Evolutionary conservation across 495 filamentous ascomycete genomes (phyloP).

Genomic region (Filosporella fistucella): DNA sequence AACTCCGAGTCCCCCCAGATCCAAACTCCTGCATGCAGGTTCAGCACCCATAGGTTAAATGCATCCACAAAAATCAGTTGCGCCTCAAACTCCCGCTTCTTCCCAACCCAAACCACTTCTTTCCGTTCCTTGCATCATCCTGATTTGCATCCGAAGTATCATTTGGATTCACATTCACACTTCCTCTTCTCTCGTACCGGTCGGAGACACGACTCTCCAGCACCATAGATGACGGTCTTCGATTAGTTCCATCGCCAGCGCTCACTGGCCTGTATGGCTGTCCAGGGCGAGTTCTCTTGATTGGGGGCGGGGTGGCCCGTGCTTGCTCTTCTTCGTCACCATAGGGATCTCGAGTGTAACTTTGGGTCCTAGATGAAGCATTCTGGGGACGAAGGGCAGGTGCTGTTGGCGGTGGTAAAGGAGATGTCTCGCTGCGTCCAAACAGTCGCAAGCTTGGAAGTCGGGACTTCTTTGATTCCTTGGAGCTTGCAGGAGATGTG

Average conservation of each 20-base stretch:
- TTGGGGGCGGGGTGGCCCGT: slow-evolving; percentile 23
- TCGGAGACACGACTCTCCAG: background rate
- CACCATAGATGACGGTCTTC: background rate
- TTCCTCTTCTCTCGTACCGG: slow-evolving; percentile 1
- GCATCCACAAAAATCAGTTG: background rate
- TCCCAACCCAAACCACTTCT: slow-evolving; percentile 18
- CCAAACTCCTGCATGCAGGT: no score
- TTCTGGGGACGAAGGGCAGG: background rate
- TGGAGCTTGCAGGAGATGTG: background rate
- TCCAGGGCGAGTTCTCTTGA: slow-evolving; percentile 11
- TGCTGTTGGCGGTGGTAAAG: background rate
- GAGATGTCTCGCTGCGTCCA: slow-evolving; percentile 1
- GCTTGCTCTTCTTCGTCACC: slow-evolving; percentile 11
- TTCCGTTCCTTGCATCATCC: background rate
- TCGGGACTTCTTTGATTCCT: background rate
- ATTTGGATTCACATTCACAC: background rate
- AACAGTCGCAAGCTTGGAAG: slow-evolving; percentile 2
- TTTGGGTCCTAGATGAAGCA: background rate
- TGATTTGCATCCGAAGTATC: background rate
- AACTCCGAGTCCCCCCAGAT: no score
- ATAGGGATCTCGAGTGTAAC: slow-evolving; percentile 3
- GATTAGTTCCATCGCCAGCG: slow-evolving; percentile 8
- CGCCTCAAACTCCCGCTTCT: background rate
- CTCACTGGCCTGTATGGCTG: slow-evolving; percentile 10
- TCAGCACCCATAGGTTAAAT: no score